Base-by-base conservation (phyloP, 352 stramenopile species). In the Pythium rhizo-oryzae region DNA sequence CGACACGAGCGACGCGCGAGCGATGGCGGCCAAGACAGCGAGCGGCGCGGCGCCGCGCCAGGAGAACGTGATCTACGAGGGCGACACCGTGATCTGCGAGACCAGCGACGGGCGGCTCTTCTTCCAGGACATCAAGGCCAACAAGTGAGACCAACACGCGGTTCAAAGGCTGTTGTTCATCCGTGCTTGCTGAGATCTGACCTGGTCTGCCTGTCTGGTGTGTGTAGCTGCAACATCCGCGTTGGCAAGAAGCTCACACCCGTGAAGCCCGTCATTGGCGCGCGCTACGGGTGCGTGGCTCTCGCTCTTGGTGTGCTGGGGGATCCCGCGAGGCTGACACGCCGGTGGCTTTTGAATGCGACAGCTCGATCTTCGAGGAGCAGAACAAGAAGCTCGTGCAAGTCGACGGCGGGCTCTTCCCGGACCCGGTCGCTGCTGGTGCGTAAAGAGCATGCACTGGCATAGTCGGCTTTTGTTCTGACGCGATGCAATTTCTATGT, bases 71-170 rank as follows among this genome's bases (percentile, higher is more conserved):
- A 96, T 96, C 63, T 89, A 92, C 74, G 87, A 94, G 52, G 85
- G 85, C 62, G 87, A 96, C 72, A 94, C 87, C 1, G 85, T 96
- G 21, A 92, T 96, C 69, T 96, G 87, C 66, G 80, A 96, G 71
- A 94, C 85, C 11, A 94, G 85, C 61, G 87, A 96, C 35, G 85
- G 83, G 11, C 82, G 87, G 37, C 86, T 93, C 74, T 96, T 96
- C 77, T 96, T 96, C 71, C 84, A 93, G 70, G 69, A 78, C 54
- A 75, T 92, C 69, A 81, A 79, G 25, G 84, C 81, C 66, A 82
- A 90, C 73, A 81, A 89, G 85, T 92, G 60, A 53, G 83, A 8
- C 41, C 37, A 12, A 43, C 37, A 2, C 37, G 37, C 9, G 9
- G 7, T 41, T 41, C n/a, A n/a, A n/a, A n/a, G 35, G 7, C 12